These are phyloP conservation scores for Myxozyma lipomycoides DNA, from an alignment of 805 yeast genomes.

Conservation along the genomic window DNA sequence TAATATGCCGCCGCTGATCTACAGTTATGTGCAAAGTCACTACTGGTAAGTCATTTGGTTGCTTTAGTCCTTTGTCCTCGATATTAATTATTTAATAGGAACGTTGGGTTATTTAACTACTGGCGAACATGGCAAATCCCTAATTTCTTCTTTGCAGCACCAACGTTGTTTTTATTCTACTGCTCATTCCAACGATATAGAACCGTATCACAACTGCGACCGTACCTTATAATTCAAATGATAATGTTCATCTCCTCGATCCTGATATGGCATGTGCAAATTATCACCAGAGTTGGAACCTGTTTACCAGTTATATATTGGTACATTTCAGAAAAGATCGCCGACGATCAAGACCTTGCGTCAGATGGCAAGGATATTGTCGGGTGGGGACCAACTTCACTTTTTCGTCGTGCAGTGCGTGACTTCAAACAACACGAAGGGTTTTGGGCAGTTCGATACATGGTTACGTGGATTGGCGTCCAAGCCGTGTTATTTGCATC, in stretches of 20 bases:
- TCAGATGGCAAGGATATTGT: constrained; percentile 9
- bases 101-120: constrained; percentile 71
- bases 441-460: constrained; percentile 45
- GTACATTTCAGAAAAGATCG: constrained; percentile 51
- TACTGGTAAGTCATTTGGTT: constrained; percentile 62
- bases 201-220: constrained; percentile 33
- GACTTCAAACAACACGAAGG: constrained; percentile 32
- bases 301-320: constrained; percentile 74
- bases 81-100: constrained; percentile 26
- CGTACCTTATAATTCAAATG: constrained; percentile 40
- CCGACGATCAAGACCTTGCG: constrained; percentile 24
- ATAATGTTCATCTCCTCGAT: constrained; percentile 50
- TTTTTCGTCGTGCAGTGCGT: constrained; percentile 17
- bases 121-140: constrained; percentile 83
- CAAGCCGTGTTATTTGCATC: constrained; percentile 74
- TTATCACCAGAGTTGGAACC: constrained; percentile 71
- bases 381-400: constrained; percentile 2
- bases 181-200: constrained; percentile 14
- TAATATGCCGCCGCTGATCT: constrained; percentile 53
- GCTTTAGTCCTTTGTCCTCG: neutral
- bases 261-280: constrained; percentile 77
- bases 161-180: constrained; percentile 51
- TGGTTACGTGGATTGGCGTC: constrained; percentile 57
- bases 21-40: constrained; percentile 64
- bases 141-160: constrained; percentile 71